Base-by-base conservation (phyloP, 2,329 filamentous ascomycete genomes). In the Curvularia spicifera region DNA sequence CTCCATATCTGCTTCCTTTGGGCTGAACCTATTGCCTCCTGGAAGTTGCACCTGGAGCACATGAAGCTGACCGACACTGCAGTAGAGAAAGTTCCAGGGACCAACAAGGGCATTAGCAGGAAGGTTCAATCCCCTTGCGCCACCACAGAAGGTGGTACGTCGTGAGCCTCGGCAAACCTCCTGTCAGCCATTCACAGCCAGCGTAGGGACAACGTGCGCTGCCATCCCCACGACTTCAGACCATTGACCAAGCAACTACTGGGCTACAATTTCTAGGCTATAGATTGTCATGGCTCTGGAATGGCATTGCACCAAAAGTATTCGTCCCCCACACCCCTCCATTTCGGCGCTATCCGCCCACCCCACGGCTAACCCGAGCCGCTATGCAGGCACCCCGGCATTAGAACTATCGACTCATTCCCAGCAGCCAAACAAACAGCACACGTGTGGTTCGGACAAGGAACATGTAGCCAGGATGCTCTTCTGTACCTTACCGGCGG, bases 161-260 rank as follows among this genome's bases (percentile, higher is more conserved):
- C 44, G 57, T 50, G 35, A 24, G 33, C 46, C 52, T 51, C 47
- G 50, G 42, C 47, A 48, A 42, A 51, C 48, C 35, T 52, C 45
- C 57, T 20, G 28, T 29, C 57, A 59, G 51, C 65, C 62, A 69
- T 62, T 68, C 61, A 69, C 60, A 42, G 22, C 37, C 28, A 15
- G 18, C 37, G 39, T 45, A 29, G 12, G 8, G 51, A 22, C 54
- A 68, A 67, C 64, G 65, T 69, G 67, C 56, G 63, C 47, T 48
- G 8, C 10, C 37, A 31, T 18, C 37, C 29, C 39, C 49, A 22
- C 12, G 43, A 15, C 42, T 33, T 52, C 22, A 43, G 51, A 37
- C 51, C 51, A 26, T 54, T 7, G 57, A 59, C 65, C 60, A 58
- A 42, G 10, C 12, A 18, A 40, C 18, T 13, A 12, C 35, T 15